Conservation (phyloP, 2,329 filamentous ascomycete genomes). For the Ophiostoma himal-ulmi region DNA sequence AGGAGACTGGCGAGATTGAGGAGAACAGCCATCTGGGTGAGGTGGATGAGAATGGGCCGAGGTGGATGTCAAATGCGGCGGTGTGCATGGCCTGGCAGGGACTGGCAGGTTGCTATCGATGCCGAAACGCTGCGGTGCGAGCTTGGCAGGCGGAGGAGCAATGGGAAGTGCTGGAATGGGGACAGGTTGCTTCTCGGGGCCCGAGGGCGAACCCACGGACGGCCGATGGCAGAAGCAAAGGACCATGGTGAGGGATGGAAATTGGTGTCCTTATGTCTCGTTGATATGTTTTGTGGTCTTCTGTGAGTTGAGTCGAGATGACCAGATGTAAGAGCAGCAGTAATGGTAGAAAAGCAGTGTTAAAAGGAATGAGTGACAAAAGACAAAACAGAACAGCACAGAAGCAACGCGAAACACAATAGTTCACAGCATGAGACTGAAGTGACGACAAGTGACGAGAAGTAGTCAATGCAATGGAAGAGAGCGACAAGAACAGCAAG, state of each 20-base stretch:
- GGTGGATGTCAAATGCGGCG: neutral
- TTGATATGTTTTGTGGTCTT: neutral
- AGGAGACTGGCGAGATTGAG: neutral
- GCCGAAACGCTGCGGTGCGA: neutral
- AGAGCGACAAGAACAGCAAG: neutral
- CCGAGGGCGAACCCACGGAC: constrained; percentile 13
- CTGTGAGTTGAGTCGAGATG: neutral
- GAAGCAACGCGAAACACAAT: neutral
- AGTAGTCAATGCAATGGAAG: neutral
- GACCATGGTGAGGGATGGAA: constrained; percentile 17
- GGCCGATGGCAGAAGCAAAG: constrained; percentile 25
- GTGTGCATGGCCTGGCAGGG: neutral
- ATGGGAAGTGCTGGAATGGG: constrained; percentile 11
- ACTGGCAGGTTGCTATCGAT: neutral
- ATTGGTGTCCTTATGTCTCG: neutral
- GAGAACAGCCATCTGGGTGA: neutral
- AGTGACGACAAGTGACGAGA: neutral
- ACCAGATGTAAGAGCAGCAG: neutral
- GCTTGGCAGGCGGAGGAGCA: constrained; percentile 12
- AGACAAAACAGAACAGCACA: neutral
- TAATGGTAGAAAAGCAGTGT: neutral
- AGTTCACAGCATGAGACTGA: neutral
- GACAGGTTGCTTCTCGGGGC: constrained; percentile 11
- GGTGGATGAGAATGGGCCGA: neutral
- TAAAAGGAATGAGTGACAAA: neutral